Conservation (phyloP, 2,329 filamentous ascomycete species). For the Arthrobotrys iridis region DNA sequence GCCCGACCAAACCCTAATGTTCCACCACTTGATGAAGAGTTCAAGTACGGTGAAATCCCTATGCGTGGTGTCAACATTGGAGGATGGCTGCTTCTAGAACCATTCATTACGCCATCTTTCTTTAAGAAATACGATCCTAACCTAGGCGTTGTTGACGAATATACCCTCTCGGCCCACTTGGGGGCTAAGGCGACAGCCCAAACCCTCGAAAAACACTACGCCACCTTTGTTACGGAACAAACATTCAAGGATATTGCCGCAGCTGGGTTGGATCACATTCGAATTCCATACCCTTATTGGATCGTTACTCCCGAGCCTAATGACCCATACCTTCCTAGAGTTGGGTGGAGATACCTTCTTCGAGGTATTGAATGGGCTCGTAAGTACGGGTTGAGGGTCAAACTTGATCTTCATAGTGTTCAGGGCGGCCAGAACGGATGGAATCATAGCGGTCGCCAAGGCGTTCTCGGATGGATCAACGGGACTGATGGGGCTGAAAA, state of each 20-base stretch:
- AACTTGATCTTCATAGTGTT: conserved; percentile 89
- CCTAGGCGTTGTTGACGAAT: conserved; percentile 84
- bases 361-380: conserved; percentile 92
- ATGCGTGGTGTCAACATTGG: conserved; percentile 92
- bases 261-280: conserved; percentile 94
- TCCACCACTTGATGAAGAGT: conserved; percentile 78
- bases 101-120: conserved; percentile 92
- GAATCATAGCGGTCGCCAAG: conserved; percentile 91
- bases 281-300: conserved; percentile 96
- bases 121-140: conserved; percentile 67
- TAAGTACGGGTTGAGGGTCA: conserved; percentile 89
- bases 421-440: conserved; percentile 96
- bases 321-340: conserved; percentile 87
- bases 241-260: conserved; percentile 85
- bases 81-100: conserved; percentile 92
- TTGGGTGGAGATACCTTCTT: conserved; percentile 91
- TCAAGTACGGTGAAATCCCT: conserved; percentile 77
- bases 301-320: conserved; percentile 83
- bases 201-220: conserved; percentile 89
- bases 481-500: conserved; percentile 75
- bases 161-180: conserved; percentile 76
- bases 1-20: conserved; percentile 80
- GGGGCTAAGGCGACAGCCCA: conserved; percentile 72
- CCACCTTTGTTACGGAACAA: conserved; percentile 83
- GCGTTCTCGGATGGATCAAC: conserved; percentile 85